Evolutionary conservation across 148 eudicot species (phyloP).

Genomic region (Silene latifolia): DNA sequence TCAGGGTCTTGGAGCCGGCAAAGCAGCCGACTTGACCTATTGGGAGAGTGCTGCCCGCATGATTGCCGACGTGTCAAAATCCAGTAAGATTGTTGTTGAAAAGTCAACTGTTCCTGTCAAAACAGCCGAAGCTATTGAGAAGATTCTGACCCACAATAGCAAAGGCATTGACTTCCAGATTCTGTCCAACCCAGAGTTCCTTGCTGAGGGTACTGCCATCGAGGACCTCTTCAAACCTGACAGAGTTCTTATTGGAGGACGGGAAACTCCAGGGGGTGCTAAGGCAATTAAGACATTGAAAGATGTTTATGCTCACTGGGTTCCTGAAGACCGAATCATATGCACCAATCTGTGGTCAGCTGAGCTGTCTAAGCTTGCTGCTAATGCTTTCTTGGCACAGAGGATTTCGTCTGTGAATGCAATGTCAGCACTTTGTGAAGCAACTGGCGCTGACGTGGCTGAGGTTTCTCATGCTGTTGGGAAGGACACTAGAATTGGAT

Average conservation of each 20-base stretch:
- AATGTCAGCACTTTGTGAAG: slow-evolving; percentile 71
- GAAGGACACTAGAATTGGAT: slow-evolving; percentile 65
- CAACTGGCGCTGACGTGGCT: slow-evolving; percentile 66
- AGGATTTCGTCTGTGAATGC: slow-evolving; percentile 68
- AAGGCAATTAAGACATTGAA: slow-evolving; percentile 53
- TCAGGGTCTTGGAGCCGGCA: slow-evolving; percentile 74
- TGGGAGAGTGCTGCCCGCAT: slow-evolving; percentile 83
- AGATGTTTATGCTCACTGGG: slow-evolving; percentile 73
- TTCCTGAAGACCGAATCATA: slow-evolving; percentile 57
- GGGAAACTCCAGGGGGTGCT: slow-evolving; percentile 56
- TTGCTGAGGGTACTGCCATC: slow-evolving; percentile 69
- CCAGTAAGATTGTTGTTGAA: slow-evolving; percentile 72
- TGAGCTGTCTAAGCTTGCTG: slow-evolving; percentile 69
- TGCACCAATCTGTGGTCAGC: slow-evolving; percentile 78
- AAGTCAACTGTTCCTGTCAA: slow-evolving; percentile 77
- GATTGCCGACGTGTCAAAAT: slow-evolving; percentile 79
- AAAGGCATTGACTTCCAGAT: slow-evolving; percentile 61
- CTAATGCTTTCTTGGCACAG: slow-evolving; percentile 72
- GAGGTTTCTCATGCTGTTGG: slow-evolving; percentile 65
- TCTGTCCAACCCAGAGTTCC: slow-evolving; percentile 65
- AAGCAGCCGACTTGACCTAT: slow-evolving; percentile 72
- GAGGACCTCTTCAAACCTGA: slow-evolving; percentile 54
- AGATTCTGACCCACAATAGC: slow-evolving; percentile 63
- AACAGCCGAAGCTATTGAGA: slow-evolving; percentile 79
- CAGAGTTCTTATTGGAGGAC: slow-evolving; percentile 65